Conservation (phyloP, 352 stramenopile species). For the Phytopythium kandeliae region DNA sequence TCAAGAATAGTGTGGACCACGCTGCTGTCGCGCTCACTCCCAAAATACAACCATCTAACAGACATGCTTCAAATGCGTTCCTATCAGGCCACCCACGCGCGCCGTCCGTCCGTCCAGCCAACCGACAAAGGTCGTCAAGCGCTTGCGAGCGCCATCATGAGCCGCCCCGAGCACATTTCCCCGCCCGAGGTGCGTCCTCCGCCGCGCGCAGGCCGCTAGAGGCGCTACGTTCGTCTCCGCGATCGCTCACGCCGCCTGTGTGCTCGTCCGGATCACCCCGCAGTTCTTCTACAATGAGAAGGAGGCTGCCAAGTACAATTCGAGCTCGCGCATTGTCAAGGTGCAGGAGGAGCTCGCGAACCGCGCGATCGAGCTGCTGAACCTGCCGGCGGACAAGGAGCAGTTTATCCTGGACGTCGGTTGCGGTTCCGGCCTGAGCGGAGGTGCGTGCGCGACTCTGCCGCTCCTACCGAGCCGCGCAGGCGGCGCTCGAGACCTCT, state of each 20-base stretch:
- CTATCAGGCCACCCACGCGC: not conserved
- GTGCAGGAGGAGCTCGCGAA: slow-evolving; percentile 93
- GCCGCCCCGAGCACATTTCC: slow-evolving; percentile 82
- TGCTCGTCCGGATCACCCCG: not conserved
- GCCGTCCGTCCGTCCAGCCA: not conserved
- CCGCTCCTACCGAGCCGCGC: too few species aligned
- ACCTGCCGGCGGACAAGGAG: slow-evolving; percentile 83
- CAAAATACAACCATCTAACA: too few species aligned
- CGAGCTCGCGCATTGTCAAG: slow-evolving; percentile 89
- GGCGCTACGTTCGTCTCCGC: not conserved
- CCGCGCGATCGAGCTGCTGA: slow-evolving; percentile 96
- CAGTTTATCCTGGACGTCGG: slow-evolving; percentile 96
- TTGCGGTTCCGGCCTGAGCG: slow-evolving; percentile 95
- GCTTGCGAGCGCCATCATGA: slow-evolving; percentile 39
- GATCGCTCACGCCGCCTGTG: not conserved
- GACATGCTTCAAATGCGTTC: not conserved
- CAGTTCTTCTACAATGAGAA: slow-evolving; percentile 92
- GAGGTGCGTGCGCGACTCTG: slow-evolving; percentile 49
- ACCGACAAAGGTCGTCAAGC: slow-evolving; percentile 1
- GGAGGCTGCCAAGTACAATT: slow-evolving; percentile 92
- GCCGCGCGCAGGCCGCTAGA: not conserved
- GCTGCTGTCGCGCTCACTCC: too few species aligned
- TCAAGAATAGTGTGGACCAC: too few species aligned
- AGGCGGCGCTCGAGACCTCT: too few species aligned
- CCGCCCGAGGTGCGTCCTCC: slow-evolving; percentile 60